Percentiles rank a stretch among this genome's conserved stretches.
phyloP scores from a whole-genome alignment of 1,284 basidiomycete species.

The Malassezia globosa region DNA sequence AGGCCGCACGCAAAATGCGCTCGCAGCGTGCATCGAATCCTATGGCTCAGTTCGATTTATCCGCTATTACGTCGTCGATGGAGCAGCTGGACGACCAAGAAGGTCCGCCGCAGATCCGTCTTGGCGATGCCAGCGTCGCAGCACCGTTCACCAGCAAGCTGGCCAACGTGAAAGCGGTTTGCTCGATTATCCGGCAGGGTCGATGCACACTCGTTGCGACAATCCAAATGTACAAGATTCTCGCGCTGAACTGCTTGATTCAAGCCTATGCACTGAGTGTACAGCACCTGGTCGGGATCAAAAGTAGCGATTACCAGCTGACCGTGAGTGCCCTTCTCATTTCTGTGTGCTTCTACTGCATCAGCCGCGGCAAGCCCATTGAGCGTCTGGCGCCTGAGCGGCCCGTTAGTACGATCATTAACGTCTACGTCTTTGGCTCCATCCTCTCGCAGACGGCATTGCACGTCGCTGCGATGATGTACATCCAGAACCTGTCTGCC shows the following conservation, averaged over 20 bases:
- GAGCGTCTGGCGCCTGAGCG: constrained; percentile 38
- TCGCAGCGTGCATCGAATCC: constrained; percentile 26
- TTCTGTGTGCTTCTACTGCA: constrained; percentile 43
- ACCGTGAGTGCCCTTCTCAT: constrained; percentile 42
- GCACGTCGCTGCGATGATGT: constrained; percentile 40
- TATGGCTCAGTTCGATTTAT: constrained; percentile 39
- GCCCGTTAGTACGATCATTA: constrained; percentile 40
- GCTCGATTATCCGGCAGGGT: constrained; percentile 44
- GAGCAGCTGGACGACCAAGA: constrained; percentile 37
- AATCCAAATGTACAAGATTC: constrained; percentile 47
- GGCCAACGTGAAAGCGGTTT: constrained; percentile 29
- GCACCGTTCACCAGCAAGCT: constrained; percentile 45
- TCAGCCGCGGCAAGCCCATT: constrained; percentile 39
- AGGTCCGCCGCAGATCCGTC: constrained; percentile 45
- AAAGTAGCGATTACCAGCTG: constrained; percentile 44
- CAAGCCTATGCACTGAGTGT: constrained; percentile 42
- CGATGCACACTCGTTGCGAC: constrained; percentile 43
- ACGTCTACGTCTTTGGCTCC: constrained; percentile 38
- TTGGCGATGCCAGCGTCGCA: constrained; percentile 44
- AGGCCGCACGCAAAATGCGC: constrained; percentile 32
- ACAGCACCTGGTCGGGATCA: constrained; percentile 43
- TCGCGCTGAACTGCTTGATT: constrained; percentile 45
- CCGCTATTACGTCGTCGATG: constrained; percentile 37
- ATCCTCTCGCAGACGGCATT: constrained; percentile 42
- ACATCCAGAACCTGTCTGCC: constrained; percentile 27